phyloP scores from a whole-genome alignment of 352 stramenopile species.

The Phytophthora sojae region DNA sequence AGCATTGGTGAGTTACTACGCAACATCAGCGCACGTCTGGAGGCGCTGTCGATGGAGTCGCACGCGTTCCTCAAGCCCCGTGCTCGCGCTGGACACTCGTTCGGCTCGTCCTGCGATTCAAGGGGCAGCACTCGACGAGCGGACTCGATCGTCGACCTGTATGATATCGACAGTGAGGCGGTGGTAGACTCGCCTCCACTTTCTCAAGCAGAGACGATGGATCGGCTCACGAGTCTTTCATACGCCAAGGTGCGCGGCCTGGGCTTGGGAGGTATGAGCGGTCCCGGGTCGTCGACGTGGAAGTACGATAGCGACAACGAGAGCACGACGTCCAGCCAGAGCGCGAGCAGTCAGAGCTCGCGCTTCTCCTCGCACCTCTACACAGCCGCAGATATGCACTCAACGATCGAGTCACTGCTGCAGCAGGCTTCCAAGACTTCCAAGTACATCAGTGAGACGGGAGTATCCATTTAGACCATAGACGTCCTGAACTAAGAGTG shows the following conservation, averaged over 20 bases:
- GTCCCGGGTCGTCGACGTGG: slow-evolving; percentile 42
- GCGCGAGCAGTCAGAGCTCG: slow-evolving; percentile 48
- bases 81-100: slow-evolving; percentile 52
- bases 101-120: slow-evolving; percentile 67
- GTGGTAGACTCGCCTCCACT: slow-evolving; percentile 42
- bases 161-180: slow-evolving; percentile 63
- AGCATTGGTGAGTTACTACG: slow-evolving; percentile 43
- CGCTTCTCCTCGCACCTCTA: slow-evolving; percentile 55
- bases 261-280: slow-evolving; percentile 34
- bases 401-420: slow-evolving; percentile 78
- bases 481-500: slow-evolving; percentile 21
- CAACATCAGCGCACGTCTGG: slow-evolving; percentile 54
- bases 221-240: slow-evolving; percentile 44
- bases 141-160: slow-evolving; percentile 67
- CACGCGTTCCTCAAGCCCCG: slow-evolving; percentile 52
- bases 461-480: slow-evolving; percentile 44
- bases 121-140: slow-evolving; percentile 62
- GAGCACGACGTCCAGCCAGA: slow-evolving; percentile 58
- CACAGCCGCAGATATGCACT: slow-evolving; percentile 68
- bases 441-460: slow-evolving; percentile 57
- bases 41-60: slow-evolving; percentile 56
- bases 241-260: slow-evolving; percentile 52
- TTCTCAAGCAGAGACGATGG: slow-evolving; percentile 45
- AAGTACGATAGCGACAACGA: slow-evolving; percentile 67
- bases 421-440: slow-evolving; percentile 76